phyloP scores from a whole-genome alignment of 106 monocot species.

The Triglochin maritima region DNA sequence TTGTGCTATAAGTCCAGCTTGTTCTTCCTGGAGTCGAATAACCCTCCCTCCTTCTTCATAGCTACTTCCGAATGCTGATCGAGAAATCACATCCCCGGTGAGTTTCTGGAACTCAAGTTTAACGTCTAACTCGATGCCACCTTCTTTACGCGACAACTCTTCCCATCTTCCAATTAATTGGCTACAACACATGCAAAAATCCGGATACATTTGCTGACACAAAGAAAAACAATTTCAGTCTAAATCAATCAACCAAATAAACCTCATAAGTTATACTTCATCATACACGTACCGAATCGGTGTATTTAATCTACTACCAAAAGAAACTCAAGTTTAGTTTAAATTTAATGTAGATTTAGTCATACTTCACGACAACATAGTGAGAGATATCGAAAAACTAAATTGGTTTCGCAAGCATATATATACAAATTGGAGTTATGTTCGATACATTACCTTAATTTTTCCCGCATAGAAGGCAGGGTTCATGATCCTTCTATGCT shows the following conservation, averaged over 20 bases:
- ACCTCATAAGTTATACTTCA: no score
- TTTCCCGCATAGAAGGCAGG: conserved; percentile 79
- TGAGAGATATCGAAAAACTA: no score
- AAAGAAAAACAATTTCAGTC: no score
- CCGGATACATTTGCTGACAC: conserved; percentile 12
- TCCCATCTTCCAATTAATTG: conserved; percentile 15
- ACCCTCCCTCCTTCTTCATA: conserved; percentile 12
- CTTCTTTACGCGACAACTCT: conserved; percentile 4
- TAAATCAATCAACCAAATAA: no score
- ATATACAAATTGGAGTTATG: no score
- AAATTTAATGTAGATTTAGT: no score
- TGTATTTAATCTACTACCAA: no score
- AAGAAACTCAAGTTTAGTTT: no score
- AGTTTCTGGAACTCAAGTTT: conserved; percentile 50
- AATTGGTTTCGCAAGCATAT: no score
- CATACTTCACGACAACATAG: no score
- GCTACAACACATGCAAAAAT: conserved; percentile 9
- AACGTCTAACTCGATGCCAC: conserved; percentile 31
- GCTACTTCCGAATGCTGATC: conserved; percentile 20
- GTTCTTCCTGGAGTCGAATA: conserved; percentile 13
- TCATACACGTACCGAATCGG: no score
- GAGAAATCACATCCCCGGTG: conserved; percentile 60
- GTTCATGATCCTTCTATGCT: conserved; percentile 53
- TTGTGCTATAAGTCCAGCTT: background rate
- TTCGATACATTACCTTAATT: no score